phyloP scores from a whole-genome alignment of 2,329 filamentous ascomycete genomes.

The Epichloe sylvatica region DNA sequence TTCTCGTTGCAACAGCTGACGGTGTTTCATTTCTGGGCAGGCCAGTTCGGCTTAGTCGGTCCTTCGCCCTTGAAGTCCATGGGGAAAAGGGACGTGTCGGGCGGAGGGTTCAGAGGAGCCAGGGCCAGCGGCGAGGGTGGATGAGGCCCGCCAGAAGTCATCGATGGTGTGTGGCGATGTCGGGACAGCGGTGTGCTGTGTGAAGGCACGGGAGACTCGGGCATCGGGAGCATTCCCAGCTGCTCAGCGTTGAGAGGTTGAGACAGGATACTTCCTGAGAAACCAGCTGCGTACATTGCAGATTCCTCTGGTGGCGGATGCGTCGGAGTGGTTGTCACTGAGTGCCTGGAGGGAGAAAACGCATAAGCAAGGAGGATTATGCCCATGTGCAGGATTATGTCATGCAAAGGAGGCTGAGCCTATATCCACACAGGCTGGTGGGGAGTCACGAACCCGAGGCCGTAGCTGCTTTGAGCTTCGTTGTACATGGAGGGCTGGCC shows the following conservation, averaged over 20 bases:
- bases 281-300: constrained; percentile 21
- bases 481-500: constrained; percentile 33
- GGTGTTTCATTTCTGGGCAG: background rate
- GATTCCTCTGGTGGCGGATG: constrained; percentile 31
- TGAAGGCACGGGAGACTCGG: constrained; percentile 30
- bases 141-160: constrained; percentile 20
- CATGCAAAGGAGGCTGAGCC: constrained; percentile 25
- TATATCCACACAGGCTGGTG: constrained; percentile 49
- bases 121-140: constrained; percentile 22
- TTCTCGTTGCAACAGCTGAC: constrained; percentile 8
- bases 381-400: constrained; percentile 23
- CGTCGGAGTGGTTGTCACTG: constrained; percentile 30
- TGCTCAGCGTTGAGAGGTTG: constrained; percentile 31
- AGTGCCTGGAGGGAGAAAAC: constrained; percentile 32
- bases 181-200: constrained; percentile 19
- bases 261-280: constrained; percentile 26
- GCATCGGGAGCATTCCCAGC: constrained; percentile 29
- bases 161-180: constrained; percentile 25
- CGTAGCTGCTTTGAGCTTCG: constrained; percentile 26
- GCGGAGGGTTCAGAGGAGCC: constrained; percentile 14
- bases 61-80: constrained; percentile 20
- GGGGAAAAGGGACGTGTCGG: constrained; percentile 4
- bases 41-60: background rate
- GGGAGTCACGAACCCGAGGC: constrained; percentile 49
- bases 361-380: constrained; percentile 12